A percentile compares a stretch with the other conserved stretches of the same genome.
Evolutionary conservation across 371 early-diverging fungal species (phyloP).

Genomic region (Mortierella sp.): DNA sequence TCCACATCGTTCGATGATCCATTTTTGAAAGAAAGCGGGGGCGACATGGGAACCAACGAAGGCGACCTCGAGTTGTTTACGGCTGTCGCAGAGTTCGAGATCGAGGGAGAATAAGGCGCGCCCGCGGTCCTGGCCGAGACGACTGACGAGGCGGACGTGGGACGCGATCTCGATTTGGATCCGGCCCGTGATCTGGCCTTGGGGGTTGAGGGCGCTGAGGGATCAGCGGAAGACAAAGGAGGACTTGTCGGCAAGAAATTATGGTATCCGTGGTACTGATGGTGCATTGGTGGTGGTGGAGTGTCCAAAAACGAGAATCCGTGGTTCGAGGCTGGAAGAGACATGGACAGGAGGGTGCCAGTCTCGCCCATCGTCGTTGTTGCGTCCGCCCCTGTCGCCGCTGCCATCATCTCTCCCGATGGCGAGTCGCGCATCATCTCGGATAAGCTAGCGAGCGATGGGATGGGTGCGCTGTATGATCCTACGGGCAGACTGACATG

Average conservation of each 20-base stretch:
- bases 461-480: slow-evolving; percentile 40
- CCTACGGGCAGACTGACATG: slow-evolving; percentile 41
- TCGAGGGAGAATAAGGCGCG: slow-evolving; percentile 50
- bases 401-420: slow-evolving; percentile 17
- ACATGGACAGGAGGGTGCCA: slow-evolving; percentile 35
- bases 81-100: slow-evolving; percentile 13
- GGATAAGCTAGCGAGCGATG: slow-evolving; percentile 36
- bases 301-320: slow-evolving; percentile 45
- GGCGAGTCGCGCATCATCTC: slow-evolving; percentile 49
- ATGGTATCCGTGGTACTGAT: slow-evolving; percentile 28
- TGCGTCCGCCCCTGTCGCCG: not conserved
- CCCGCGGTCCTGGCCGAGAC: slow-evolving; percentile 36
- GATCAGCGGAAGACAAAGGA: slow-evolving; percentile 32
- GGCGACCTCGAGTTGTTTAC: slow-evolving; percentile 40
- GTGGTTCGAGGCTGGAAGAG: slow-evolving; percentile 25
- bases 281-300: slow-evolving; percentile 45
- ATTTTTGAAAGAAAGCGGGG: slow-evolving; percentile 29
- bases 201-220: slow-evolving; percentile 28
- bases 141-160: slow-evolving; percentile 30
- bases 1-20: slow-evolving; percentile 19
- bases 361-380: slow-evolving; percentile 30
- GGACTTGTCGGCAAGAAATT: slow-evolving; percentile 42
- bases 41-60: slow-evolving; percentile 43
- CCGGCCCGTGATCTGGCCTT: slow-evolving; percentile 48
- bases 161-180: slow-evolving; percentile 48